Evolutionary conservation across 768 basidiomycete genomes (phyloP).

Genomic region (Lyophyllum atratum): DNA sequence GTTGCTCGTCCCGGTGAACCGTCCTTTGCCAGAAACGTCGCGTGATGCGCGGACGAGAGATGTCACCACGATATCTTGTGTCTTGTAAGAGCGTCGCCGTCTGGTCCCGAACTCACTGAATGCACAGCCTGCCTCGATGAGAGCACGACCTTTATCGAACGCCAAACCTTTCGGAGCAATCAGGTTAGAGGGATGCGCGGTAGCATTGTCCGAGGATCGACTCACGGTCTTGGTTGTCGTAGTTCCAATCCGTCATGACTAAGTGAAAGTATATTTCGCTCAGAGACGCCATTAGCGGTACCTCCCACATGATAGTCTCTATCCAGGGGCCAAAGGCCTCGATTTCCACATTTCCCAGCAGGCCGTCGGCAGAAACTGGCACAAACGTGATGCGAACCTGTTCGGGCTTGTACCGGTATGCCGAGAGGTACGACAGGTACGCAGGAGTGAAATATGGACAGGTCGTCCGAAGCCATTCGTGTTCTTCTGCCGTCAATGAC

Average conservation of each 20-base stretch:
- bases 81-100: constrained; percentile 68
- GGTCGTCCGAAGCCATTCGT: constrained; percentile 57
- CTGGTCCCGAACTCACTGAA: constrained; percentile 91
- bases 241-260: constrained; percentile 79
- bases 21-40: constrained; percentile 50
- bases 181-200: not conserved
- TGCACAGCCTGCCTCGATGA: constrained; percentile 64
- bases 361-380: constrained; percentile 51
- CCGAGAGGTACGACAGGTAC: constrained; percentile 78
- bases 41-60: constrained; percentile 67
- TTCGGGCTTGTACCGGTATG: constrained; percentile 72
- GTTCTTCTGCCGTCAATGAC: constrained; percentile 60
- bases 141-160: constrained; percentile 64
- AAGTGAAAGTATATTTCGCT: constrained; percentile 87
- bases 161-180: constrained; percentile 56
- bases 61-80: constrained; percentile 78
- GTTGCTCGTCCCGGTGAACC: constrained; percentile 86
- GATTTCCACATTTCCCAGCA: constrained; percentile 70
- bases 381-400: constrained; percentile 70
- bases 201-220: constrained; percentile 3
- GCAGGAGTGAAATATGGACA: constrained; percentile 74
- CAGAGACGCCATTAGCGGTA: constrained; percentile 90
- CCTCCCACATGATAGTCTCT: constrained; percentile 93
- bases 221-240: constrained; percentile 79
- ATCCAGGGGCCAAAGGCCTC: constrained; percentile 73